Conservation (phyloP, 75 land plant genomes). For the Selaginella moellendorffii region DNA sequence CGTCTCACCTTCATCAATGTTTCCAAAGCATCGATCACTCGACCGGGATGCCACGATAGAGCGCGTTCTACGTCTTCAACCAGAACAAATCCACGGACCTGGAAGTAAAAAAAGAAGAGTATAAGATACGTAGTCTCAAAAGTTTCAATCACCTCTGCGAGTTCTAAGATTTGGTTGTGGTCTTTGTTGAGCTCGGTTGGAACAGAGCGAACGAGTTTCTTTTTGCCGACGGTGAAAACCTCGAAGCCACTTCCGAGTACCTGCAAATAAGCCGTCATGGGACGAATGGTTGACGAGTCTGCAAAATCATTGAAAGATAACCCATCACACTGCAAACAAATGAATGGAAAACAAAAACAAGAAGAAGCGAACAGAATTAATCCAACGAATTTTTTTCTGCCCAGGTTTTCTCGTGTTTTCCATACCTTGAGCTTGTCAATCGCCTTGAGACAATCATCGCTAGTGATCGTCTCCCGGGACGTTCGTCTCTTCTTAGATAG, state of each 20-base stretch:
- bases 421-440: conserved; percentile 78
- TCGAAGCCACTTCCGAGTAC: conserved; percentile 79
- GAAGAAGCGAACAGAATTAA: not conserved
- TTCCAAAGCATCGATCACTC: conserved; percentile 72
- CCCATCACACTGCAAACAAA: too few species aligned
- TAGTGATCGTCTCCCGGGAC: conserved; percentile 68
- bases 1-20: conserved; percentile 46
- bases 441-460: conserved; percentile 90
- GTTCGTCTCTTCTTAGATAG: conserved; percentile 50
- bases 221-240: conserved; percentile 70
- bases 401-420: not conserved
- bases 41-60: conserved; percentile 71
- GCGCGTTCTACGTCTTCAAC: conserved; percentile 52
- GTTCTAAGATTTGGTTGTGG: conserved; percentile 84
- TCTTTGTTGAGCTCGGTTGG: conserved; percentile 93
- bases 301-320: too few species aligned
- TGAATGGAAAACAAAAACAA: not conserved
- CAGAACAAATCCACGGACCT: conserved; percentile 74
- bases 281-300: not conserved
- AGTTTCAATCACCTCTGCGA: conserved; percentile 71
- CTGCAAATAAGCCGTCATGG: conserved; percentile 22
- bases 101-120: not conserved
- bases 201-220: conserved; percentile 75
- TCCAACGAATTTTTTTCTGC: too few species aligned
- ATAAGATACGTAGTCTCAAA: not conserved